Base-by-base conservation (phyloP, 176 grass and related monocot species). In the Luzula sylvatica region DNA sequence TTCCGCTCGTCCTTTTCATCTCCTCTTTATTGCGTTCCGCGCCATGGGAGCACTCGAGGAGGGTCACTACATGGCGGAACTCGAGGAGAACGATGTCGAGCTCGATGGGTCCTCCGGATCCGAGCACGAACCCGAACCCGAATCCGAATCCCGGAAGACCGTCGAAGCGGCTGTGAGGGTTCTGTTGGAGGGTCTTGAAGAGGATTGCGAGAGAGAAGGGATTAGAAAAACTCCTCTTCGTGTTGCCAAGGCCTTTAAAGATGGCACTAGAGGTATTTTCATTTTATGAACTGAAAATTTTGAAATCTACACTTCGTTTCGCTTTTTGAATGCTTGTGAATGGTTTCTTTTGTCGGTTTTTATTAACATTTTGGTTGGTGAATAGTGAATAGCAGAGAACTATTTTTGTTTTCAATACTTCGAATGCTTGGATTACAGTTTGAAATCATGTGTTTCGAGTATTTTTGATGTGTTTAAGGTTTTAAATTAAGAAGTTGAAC, bases 171-270 rank as follows among this genome's bases (percentile, higher is more conserved):
- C 86, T 20, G 86, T 90, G 63, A 53, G 78, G 42, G 47, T 56
- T 46, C 59, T 98, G 59, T 66, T 90, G 56, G 25, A 61, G 21
- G 92, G 92, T 28, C 81, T 98, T 55, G 92, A 85, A 52, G 92
- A 98, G 78, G 92, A 98, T 62, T 70, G 55, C 13, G 68, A 75
- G 38, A 55, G 85, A 20, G 92, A 89, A 43, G 92, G 92, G 13
- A 66, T 89, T 42, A 66, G 73, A 49, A 46, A 64, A 65, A 89
- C 85, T 38, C 92, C 92, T 29, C 83, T 82, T 67, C 93, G 86
- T 47, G 93, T 98, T 25, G 81, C 93, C 55, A 98, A 90, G 78
- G 93, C 93, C 59, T 90, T 98, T 68, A 82, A 74, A 53, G 86
- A 98, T 23, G 93, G 93, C 15, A 98, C 93, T 17, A 47, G 69